Percentiles rank a stretch among this genome's conserved stretches.
Evolutionary conservation across 768 basidiomycete genomes (phyloP).

Genomic region (Termitomyces titanicus): DNA sequence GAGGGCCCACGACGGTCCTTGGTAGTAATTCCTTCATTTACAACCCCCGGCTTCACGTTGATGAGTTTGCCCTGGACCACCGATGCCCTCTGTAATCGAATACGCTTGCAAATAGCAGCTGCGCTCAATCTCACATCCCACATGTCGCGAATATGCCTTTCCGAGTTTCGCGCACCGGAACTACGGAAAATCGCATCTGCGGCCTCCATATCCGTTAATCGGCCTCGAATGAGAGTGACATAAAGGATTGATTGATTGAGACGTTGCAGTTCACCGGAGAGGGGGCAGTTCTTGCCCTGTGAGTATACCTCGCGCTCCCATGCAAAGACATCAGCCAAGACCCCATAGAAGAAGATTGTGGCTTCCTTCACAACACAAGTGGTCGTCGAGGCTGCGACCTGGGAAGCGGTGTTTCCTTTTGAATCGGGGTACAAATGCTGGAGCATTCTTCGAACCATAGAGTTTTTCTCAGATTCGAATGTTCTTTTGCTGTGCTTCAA

Average conservation of each 20-base stretch:
- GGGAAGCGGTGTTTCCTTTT: neutral
- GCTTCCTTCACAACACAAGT: neutral
- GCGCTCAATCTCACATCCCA: slow-evolving; percentile 3
- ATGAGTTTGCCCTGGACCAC: neutral
- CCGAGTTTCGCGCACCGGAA: neutral
- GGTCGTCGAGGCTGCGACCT: neutral
- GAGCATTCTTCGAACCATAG: neutral
- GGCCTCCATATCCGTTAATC: neutral
- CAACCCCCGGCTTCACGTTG: neutral
- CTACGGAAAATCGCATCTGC: neutral
- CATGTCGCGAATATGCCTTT: slow-evolving; percentile 1
- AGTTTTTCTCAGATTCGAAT: neutral
- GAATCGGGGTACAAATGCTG: neutral
- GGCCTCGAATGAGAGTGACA: neutral
- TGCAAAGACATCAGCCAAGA: neutral
- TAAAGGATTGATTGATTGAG: neutral
- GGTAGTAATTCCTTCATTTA: neutral
- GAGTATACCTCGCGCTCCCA: neutral
- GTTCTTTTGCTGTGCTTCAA: neutral
- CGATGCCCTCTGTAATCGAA: slow-evolving; percentile 1
- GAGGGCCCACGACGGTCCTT: neutral
- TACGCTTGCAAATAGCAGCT: slow-evolving; percentile 3
- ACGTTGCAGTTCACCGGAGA: neutral
- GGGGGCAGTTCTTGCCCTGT: neutral
- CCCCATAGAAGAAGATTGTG: slow-evolving; percentile 3